Base-by-base conservation (phyloP, 1,139 yeast species). In the Sugiyamaella xylanicola region DNA sequence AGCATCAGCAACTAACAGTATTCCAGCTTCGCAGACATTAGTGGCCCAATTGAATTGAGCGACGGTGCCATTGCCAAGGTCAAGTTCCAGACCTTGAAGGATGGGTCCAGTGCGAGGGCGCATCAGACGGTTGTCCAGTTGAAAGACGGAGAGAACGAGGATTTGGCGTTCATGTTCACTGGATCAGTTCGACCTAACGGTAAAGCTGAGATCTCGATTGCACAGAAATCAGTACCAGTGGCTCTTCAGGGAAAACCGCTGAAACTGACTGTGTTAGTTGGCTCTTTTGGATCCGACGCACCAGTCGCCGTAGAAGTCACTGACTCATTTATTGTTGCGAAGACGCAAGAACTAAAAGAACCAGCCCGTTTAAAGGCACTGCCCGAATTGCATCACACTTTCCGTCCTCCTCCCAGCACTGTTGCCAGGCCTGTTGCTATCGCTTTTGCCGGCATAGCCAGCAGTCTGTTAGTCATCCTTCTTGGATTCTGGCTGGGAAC, bases 381-480 rank as follows among this genome's bases (percentile, higher is more conserved):
- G 68, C 84, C 87, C 5, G 95, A 87, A 71, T 87, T 91, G 63
- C 76, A 76, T 62, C 95, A 90, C 69, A 72, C 76, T 48, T 91
- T 91, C 77, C 78, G 77, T 58, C 68, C 74, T 4, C 81, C 82
- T 25, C 84, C 86, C 40, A 71, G 72, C 48, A 82, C 84, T 20
- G 85, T 84, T 9, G 76, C 82, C 56, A 70, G 84, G 9, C 59
- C 77, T 1, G 63, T 87, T 44, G 88, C 95, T 0, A 58, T 78
- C 20, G 67, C 76, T 0, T 87, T 88, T 65, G 76, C 79, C 19
- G 70, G 73, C n/a, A 68, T 80, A 11, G 66, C 67, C 1, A 66
- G 68, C 3, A 71, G 77, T 25, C 73, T 83, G 45, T 61, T 79
- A 17, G 56, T 61, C 4, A 57, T 57, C 8, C 56, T 66, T 29